Conservation (phyloP, 2,329 filamentous ascomycete species). For the Aspergillus japonicus region DNA sequence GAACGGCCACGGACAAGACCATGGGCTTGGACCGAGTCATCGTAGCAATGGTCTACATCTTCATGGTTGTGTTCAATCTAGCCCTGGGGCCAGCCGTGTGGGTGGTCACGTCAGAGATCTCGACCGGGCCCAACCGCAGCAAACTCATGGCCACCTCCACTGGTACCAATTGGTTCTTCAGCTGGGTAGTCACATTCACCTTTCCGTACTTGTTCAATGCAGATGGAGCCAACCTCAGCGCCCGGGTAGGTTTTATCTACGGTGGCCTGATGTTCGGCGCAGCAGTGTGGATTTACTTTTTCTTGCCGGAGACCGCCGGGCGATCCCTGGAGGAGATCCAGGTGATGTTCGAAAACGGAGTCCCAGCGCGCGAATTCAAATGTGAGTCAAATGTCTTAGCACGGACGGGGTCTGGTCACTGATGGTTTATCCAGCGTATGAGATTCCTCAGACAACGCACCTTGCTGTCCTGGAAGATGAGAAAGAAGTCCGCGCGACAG, state of each 20-base stretch:
- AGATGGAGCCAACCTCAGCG: conserved; percentile 23
- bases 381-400: neutral
- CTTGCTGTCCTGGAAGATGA: neutral
- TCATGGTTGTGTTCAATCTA: conserved; percentile 14
- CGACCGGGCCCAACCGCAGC: conserved; percentile 9
- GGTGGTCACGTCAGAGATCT: conserved; percentile 13
- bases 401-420: neutral
- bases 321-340: conserved; percentile 34
- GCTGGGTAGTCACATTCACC: conserved; percentile 14
- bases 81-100: conserved; percentile 12
- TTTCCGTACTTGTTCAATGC: conserved; percentile 15
- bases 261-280: conserved; percentile 21
- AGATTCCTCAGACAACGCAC: neutral
- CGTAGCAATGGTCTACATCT: conserved; percentile 15
- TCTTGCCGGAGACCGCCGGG: conserved; percentile 28
- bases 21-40: conserved; percentile 6
- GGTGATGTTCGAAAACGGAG: conserved; percentile 26
- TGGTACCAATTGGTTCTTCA: conserved; percentile 10
- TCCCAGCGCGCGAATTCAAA: conserved; percentile 17
- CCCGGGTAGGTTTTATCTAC: conserved; percentile 32
- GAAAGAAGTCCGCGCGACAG: conserved; percentile 1
- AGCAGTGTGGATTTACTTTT: conserved; percentile 24
- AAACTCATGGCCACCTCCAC: conserved; percentile 13
- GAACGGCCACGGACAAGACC: neutral
- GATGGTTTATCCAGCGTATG: neutral